Evolutionary conservation across 1,139 yeast species (phyloP).

Genomic region (Keqinozyma sinolaborantium): DNA sequence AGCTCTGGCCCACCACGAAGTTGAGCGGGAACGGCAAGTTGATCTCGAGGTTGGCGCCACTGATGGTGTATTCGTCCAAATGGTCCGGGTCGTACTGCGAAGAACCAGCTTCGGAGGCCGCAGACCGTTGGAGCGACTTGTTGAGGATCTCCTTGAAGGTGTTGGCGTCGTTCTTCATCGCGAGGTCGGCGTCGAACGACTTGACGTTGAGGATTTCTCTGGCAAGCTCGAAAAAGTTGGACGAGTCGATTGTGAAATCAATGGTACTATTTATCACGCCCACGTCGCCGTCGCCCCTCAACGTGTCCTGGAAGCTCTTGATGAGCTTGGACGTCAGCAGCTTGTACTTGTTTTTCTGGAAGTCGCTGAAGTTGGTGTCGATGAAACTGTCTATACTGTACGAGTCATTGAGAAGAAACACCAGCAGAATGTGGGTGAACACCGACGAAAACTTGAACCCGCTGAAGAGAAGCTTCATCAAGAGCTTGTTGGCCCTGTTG

Average conservation of each 20-base stretch:
- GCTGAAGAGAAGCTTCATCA: conserved; percentile 55
- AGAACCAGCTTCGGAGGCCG: conserved; percentile 8
- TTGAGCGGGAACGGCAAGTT: conserved; percentile 85
- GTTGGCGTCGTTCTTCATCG: conserved; percentile 34
- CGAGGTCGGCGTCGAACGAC: conserved; percentile 59
- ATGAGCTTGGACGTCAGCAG: conserved; percentile 27
- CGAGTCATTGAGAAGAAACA: conserved; percentile 49
- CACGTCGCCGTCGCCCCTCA: conserved; percentile 10
- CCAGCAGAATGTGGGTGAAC: conserved; percentile 47
- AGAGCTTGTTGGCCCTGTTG: conserved; percentile 59
- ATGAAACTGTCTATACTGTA: conserved; percentile 48
- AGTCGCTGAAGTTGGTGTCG: conserved; percentile 28
- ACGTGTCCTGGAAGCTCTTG: conserved; percentile 14
- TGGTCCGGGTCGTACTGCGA: conserved; percentile 44
- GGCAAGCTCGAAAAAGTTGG: conserved; percentile 55
- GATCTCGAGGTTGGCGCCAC: conserved; percentile 58
- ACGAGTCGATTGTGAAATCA: conserved; percentile 28
- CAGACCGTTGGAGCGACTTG: conserved; percentile 29
- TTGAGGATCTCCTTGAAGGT: conserved; percentile 34
- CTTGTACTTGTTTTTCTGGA: conserved; percentile 29
- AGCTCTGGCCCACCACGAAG: conserved; percentile 65
- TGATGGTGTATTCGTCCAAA: conserved; percentile 30
- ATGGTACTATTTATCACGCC: conserved; percentile 18
- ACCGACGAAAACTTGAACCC: conserved; percentile 56
- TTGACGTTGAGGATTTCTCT: conserved; percentile 60